Conservation (phyloP, 768 basidiomycete genomes). For the Hygrocybe punicea region DNA sequence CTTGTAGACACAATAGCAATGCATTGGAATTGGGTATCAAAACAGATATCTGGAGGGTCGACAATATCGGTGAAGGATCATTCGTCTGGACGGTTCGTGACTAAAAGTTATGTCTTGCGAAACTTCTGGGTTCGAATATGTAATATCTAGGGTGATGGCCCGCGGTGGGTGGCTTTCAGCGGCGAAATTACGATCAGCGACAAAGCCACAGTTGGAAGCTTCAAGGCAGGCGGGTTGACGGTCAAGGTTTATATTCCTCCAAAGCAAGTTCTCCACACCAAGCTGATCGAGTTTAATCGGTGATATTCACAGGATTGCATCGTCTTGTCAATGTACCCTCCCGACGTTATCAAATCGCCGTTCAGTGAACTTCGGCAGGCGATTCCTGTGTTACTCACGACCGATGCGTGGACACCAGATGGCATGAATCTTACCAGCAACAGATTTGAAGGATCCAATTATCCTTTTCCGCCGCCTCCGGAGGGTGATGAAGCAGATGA, state of each 20-base stretch:
- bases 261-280: background rate
- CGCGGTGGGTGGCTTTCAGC: constrained; percentile 57
- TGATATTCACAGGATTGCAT: constrained; percentile 68
- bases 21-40: constrained; percentile 48
- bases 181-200: constrained; percentile 58
- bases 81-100: constrained; percentile 54
- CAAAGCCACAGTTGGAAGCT: constrained; percentile 53
- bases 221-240: constrained; percentile 60
- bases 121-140: constrained; percentile 1
- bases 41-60: constrained; percentile 68
- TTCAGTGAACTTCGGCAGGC: constrained; percentile 60
- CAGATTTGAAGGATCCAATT: constrained; percentile 19
- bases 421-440: constrained; percentile 15
- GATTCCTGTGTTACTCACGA: constrained; percentile 62
- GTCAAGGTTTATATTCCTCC: constrained; percentile 47
- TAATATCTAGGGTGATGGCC: constrained; percentile 52
- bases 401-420: constrained; percentile 54
- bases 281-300: background rate
- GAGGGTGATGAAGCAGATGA: background rate
- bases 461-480: background rate
- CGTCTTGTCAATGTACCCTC: constrained; percentile 57
- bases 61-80: constrained; percentile 59
- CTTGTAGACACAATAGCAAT: constrained; percentile 36
- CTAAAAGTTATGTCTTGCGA: background rate
- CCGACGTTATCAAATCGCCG: constrained; percentile 50